Conservation (phyloP, 345 rosid species). For the Theobroma cacao region DNA sequence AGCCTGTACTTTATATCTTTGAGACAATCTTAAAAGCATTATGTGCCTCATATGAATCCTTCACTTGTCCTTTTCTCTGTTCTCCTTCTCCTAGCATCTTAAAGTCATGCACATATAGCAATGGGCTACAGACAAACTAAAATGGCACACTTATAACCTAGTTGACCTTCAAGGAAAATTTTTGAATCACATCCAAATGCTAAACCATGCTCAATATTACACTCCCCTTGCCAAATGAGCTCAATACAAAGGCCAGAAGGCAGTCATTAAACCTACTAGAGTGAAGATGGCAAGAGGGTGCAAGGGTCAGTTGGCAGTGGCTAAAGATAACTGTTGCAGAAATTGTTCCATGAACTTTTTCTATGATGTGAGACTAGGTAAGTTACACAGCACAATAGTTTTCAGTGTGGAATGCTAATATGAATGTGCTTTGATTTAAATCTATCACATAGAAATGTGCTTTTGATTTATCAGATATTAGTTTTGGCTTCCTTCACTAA, state of each 20-base stretch:
- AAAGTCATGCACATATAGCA: background rate
- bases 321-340: background rate
- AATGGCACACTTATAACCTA: background rate
- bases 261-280: background rate
- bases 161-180: background rate
- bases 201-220: background rate
- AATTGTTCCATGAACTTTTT: background rate
- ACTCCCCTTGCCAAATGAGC: background rate
- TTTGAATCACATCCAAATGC: background rate
- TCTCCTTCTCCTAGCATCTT: constrained; percentile 1
- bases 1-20: background rate
- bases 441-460: background rate
- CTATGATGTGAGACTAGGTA: background rate
- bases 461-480: background rate
- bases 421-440: background rate
- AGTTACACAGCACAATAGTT: background rate
- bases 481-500: background rate
- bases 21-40: background rate
- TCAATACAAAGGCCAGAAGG: background rate
- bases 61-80: background rate
- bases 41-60: background rate
- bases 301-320: background rate
- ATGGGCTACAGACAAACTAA: background rate
- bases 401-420: background rate
- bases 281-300: background rate